These are phyloP conservation scores for Chytridium lagenaria DNA, from an alignment of 371 early-diverging fungal genomes.

Conservation along the genomic window DNA sequence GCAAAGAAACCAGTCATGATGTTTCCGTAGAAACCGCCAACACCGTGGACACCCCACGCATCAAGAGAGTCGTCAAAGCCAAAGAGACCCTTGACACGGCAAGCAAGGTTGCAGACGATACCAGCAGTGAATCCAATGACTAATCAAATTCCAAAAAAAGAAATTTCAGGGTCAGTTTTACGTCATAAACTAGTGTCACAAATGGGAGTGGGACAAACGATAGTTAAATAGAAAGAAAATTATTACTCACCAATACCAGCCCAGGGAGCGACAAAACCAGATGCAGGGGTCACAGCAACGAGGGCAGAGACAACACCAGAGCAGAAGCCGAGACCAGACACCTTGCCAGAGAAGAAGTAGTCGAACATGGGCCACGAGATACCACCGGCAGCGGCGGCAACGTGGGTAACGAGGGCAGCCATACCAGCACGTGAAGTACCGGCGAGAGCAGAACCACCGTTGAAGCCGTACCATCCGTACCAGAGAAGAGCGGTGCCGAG, in stretches of 20 bases:
- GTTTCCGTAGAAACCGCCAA: slow-evolving; percentile 87
- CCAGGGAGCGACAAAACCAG: slow-evolving; percentile 87
- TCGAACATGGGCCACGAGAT: slow-evolving; percentile 85
- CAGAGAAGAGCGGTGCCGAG: slow-evolving; percentile 86
- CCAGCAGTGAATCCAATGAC: slow-evolving; percentile 78
- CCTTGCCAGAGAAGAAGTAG: slow-evolving; percentile 71
- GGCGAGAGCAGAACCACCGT: slow-evolving; percentile 78
- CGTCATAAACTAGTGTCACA: not conserved
- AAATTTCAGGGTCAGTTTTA: no score
- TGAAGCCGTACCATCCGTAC: slow-evolving; percentile 76
- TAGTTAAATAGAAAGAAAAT: not conserved
- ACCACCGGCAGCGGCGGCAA: slow-evolving; percentile 83
- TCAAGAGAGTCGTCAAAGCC: slow-evolving; percentile 80
- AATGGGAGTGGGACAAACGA: no score
- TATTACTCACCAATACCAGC: slow-evolving; percentile 62
- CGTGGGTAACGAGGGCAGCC: slow-evolving; percentile 84
- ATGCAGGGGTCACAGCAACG: slow-evolving; percentile 92
- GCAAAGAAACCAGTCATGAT: slow-evolving; percentile 91
- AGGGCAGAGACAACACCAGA: slow-evolving; percentile 91
- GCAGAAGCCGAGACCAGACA: slow-evolving; percentile 89
- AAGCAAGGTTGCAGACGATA: slow-evolving; percentile 77
- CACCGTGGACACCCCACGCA: slow-evolving; percentile 62
- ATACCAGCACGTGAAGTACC: slow-evolving; percentile 84
- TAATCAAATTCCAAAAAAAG: no score
- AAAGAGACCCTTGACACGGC: slow-evolving; percentile 76